These are phyloP conservation scores for Botrytis elliptica DNA, from an alignment of 2,329 filamentous ascomycete species.

Conservation along the genomic window DNA sequence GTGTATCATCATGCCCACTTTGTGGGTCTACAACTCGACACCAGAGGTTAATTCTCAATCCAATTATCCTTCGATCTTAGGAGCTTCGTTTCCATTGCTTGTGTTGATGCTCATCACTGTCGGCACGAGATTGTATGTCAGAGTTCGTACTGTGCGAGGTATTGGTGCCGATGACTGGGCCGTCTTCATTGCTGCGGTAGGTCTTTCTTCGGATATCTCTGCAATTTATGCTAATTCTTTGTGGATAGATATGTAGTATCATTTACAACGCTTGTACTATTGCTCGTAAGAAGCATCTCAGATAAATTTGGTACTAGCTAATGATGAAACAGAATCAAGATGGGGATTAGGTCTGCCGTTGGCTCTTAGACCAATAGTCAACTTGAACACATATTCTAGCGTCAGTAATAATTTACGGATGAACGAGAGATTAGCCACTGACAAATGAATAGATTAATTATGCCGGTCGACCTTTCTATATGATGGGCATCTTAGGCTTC, in stretches of 20 bases:
- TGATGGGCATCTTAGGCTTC: conserved; percentile 22
- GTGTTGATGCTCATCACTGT: conserved; percentile 13
- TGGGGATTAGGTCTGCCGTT: conserved; percentile 19
- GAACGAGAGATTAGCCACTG: neutral
- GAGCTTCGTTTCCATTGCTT: conserved; percentile 4
- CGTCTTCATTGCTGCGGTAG: neutral
- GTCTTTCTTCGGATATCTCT: neutral
- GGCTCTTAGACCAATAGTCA: neutral
- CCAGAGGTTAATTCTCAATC: conserved; percentile 14
- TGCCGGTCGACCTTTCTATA: conserved; percentile 24
- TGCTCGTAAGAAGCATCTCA: conserved; percentile 1
- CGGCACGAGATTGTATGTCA: conserved; percentile 1
- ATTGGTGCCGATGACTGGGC: conserved; percentile 17
- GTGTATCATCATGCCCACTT: conserved; percentile 14
- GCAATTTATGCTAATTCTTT: neutral
- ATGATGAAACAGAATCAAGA: conserved; percentile 15
- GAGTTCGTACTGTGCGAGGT: conserved; percentile 18
- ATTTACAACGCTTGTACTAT: conserved; percentile 6
- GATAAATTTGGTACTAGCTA: neutral
- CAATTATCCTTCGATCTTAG: conserved; percentile 8
- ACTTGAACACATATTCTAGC: conserved; percentile 1
- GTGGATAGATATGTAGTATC: neutral
- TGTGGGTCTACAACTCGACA: conserved; percentile 20
- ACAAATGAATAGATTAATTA: conserved; percentile 19
- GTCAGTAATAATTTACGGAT: neutral